Conservation (phyloP, 768 basidiomycete genomes). For the Termitomyces sp. region DNA sequence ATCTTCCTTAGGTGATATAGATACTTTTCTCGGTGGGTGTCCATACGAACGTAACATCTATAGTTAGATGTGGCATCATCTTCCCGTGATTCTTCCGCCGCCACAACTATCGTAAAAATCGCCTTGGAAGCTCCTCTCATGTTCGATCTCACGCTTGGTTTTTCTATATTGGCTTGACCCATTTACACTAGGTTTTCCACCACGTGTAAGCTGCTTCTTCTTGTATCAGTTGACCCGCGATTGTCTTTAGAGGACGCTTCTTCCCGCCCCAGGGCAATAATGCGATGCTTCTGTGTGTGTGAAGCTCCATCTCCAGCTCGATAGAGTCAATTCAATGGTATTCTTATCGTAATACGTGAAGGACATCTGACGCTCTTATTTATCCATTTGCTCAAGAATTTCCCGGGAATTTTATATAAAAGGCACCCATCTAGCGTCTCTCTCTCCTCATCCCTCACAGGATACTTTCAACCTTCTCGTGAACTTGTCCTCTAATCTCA, state of each 20-base stretch:
- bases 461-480: neutral
- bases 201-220: neutral
- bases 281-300: neutral
- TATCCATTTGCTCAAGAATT: neutral
- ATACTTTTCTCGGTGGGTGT: no score
- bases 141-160: neutral
- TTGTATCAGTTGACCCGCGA: conserved; percentile 4
- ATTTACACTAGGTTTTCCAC: neutral
- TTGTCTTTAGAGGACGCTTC: conserved; percentile 4
- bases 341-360: neutral
- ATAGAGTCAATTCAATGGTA: neutral
- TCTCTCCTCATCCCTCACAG: neutral
- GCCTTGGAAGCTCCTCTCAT: neutral
- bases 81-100: neutral
- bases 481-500: neutral
- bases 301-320: neutral
- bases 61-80: neutral
- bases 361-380: conserved; percentile 3
- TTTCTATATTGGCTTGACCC: neutral
- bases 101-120: neutral
- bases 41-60: neutral
- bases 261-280: neutral
- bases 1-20: neutral
- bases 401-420: neutral
- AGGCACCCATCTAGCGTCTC: neutral